phyloP scores from a whole-genome alignment of 768 basidiomycete species.

The Tylopilus felleus region DNA sequence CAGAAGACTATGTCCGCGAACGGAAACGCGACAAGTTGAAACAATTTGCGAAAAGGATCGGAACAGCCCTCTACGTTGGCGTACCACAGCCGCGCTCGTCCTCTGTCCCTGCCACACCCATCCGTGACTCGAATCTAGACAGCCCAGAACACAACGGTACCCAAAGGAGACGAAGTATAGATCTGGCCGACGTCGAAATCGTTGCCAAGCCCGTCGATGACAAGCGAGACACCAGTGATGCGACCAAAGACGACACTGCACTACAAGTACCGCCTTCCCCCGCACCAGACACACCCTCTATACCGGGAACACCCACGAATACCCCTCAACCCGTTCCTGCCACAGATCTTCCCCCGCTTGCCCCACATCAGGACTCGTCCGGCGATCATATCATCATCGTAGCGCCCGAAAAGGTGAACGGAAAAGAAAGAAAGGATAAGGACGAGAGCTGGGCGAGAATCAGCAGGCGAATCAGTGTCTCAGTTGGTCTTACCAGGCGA shows the following conservation, averaged over 20 bases:
- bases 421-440: constrained; percentile 38
- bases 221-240: too few relatives aligned
- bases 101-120: constrained; percentile 51
- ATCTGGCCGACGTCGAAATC: constrained; percentile 35
- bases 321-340: constrained; percentile 4
- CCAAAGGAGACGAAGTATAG: constrained; percentile 33
- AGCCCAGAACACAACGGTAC: constrained; percentile 22
- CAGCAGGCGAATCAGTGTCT: constrained; percentile 59
- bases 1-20: constrained; percentile 70
- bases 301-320: constrained; percentile 16
- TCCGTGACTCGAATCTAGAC: constrained; percentile 32
- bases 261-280: constrained; percentile 4
- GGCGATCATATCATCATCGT: constrained; percentile 36
- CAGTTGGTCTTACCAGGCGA: constrained; percentile 43
- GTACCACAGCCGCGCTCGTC: constrained; percentile 48
- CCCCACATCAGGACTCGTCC: constrained; percentile 10
- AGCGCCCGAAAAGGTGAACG: constrained; percentile 33
- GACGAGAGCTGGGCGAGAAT: constrained; percentile 60
- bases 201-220: constrained; percentile 6
- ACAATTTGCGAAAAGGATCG: constrained; percentile 64
- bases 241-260: constrained; percentile 1
- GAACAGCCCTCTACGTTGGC: constrained; percentile 23
- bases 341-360: constrained; percentile 2
- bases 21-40: constrained; percentile 77
- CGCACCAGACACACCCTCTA: constrained; percentile 7